Base-by-base conservation (phyloP, 2,329 filamentous ascomycete genomes). In the Aspergillus sp. region DNA sequence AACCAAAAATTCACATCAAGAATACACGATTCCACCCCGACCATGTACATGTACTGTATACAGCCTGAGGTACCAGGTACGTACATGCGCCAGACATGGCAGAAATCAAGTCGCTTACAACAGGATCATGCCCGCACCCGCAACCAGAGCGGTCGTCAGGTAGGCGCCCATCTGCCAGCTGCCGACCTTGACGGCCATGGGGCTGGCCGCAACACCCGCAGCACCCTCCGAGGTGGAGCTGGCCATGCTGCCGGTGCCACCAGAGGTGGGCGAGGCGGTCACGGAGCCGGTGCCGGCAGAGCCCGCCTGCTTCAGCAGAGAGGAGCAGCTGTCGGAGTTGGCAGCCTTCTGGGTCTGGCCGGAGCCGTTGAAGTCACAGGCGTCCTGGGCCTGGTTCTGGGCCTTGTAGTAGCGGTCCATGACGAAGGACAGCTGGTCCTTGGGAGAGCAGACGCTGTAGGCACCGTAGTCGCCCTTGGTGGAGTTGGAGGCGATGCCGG, bases 91-190 rank as follows among this genome's bases (percentile, higher is more conserved):
- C 24, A n/a, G 16, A 7, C 16, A 45, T 30, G 13, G 10, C 4
- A 17, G 11, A 3, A 33, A 38, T 47, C 16, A 17, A 17, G 16
- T 33, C 17, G n/a, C 47, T 65, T 77, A 79, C 65, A 79, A 65
- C 60, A 77, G 58, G 56, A 79, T 68, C 75, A 79, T 78, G 52
- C 73, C 73, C 47, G 66, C 66, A 55, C 75, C 76, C 50, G 74
- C 72, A 40, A 74, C 59, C 41, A 75, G 51, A 38, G 76, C 75
- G 48, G 69, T 67, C 43, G 74, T 57, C n/a, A 76, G 49, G 61
- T 78, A 79, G 13, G 68, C 71, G 49, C 69, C 74, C 45, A 77
- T 55, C 53, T 76, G 70, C 63, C 73, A 60, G 42, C 63, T 52
- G 40, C 73, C 74, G 52, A 77, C 61, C 53, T 69, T 64, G 26